phyloP scores from a whole-genome alignment of 1,139 yeast genomes.

The Pichia sp. region DNA sequence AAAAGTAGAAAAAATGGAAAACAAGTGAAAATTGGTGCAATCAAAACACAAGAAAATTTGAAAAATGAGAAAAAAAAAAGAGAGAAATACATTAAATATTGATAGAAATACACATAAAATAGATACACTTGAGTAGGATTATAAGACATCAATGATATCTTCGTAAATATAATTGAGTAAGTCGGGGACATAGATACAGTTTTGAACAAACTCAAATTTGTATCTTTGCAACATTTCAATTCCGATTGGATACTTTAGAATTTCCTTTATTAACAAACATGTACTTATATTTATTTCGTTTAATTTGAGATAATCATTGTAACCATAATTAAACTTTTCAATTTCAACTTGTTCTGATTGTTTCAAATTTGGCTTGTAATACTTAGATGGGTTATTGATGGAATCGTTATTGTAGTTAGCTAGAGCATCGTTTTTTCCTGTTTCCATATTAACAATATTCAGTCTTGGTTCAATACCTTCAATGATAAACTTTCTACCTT shows the following conservation, averaged over 20 bases:
- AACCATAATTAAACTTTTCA: slow-evolving; percentile 26
- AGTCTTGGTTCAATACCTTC: slow-evolving; percentile 77
- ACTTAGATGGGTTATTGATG: slow-evolving; percentile 7
- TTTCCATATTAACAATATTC: slow-evolving; percentile 38
- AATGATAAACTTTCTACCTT: slow-evolving; percentile 70
- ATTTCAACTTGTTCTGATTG: slow-evolving; percentile 24
- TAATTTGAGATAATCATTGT: slow-evolving; percentile 25
- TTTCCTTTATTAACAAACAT: slow-evolving; percentile 29
- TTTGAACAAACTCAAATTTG: slow-evolving; percentile 27
- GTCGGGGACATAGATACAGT: slow-evolving; percentile 30
- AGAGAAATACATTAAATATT: background rate
- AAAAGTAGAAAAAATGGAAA: background rate
- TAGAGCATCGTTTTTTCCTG: slow-evolving; percentile 30
- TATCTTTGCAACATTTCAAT: slow-evolving; percentile 27
- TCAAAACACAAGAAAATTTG: too few species aligned
- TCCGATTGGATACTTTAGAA: slow-evolving; percentile 28
- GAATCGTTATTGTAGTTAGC: slow-evolving; percentile 7
- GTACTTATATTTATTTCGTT: slow-evolving; percentile 36
- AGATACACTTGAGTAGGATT: background rate
- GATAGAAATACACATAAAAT: background rate
- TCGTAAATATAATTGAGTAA: slow-evolving; percentile 29
- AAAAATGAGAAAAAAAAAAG: background rate
- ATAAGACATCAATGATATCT: slow-evolving; percentile 14
- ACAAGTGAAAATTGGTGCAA: background rate
- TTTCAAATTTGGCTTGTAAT: slow-evolving; percentile 15